Conservation (phyloP, 139 green algal species). For the Tetradesmus obliquus region DNA sequence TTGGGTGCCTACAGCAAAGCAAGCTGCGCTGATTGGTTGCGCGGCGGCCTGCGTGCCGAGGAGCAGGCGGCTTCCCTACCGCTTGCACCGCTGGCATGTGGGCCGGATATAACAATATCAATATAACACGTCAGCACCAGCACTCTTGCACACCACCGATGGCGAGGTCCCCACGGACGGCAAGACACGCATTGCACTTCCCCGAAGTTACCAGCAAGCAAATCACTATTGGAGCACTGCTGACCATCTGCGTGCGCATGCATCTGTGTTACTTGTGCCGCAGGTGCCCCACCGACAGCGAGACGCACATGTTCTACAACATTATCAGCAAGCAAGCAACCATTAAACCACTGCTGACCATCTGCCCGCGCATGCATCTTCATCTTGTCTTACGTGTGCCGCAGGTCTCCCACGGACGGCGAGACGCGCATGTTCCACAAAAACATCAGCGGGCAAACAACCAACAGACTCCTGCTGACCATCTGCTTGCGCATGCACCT, state of each 20-base stretch:
- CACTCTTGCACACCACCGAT: too few species aligned
- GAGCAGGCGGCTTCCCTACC: background rate
- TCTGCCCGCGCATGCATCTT: conserved; percentile 96
- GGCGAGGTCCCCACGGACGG: too few species aligned
- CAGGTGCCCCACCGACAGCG: conserved; percentile 89
- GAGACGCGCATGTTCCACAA: conserved; percentile 99
- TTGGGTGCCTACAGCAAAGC: conserved; percentile 39
- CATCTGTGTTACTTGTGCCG: background rate
- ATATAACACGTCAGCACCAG: too few species aligned
- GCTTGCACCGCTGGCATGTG: conserved; percentile 1
- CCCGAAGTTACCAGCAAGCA: too few species aligned
- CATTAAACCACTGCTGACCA: too few species aligned
- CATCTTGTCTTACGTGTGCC: background rate
- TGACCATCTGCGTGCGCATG: too few species aligned
- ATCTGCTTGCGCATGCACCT: background rate
- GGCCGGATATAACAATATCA: background rate
- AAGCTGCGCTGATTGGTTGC: background rate
- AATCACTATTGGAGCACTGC: too few species aligned
- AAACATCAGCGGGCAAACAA: too few species aligned
- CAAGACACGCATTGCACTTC: too few species aligned
- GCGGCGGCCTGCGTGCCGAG: background rate
- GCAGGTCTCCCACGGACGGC: conserved; percentile 86
- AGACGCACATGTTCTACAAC: conserved; percentile 98
- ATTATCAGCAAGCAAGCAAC: conserved; percentile 77
- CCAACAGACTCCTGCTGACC: background rate